Evolutionary conservation across 352 stramenopile species (phyloP), one percentile per base, ranked within the genome.

Genomic region (Phytophthora syringae): DNA sequence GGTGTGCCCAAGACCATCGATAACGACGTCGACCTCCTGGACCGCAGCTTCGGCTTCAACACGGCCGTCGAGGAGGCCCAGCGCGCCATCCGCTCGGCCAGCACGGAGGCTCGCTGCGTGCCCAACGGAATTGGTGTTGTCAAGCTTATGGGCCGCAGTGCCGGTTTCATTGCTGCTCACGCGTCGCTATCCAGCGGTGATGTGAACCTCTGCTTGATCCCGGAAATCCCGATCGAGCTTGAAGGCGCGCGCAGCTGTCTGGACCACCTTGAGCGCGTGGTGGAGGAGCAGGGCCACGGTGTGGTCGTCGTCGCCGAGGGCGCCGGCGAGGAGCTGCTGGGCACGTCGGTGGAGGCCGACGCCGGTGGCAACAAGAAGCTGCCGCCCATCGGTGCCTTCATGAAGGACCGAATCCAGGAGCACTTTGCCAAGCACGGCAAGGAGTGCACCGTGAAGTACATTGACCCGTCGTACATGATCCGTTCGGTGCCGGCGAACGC

Each of bases 1-100:
- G 96, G 98, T 57, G 97, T 99, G 66, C 98, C 98, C 20, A 99
- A 99, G 86, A 99, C 97, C 4, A 99, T 99, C 60, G 97, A 99
- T 85, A 99, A 99, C 77, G 97, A 99, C 77, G 94, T 99, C 47
- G 97, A 98, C 69, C 87, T 99, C 52, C 93, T 99, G 55, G 97
- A 99, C 75, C 94, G 96, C 50, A 98, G 91, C 37, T 99, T 99
- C 70, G 97, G 97, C 42, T 99, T 99, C 76, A 93, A 97, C 61
- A 98, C 95, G 25, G 89, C 97, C 5, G 97, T 99, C 1, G 97
- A 99, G 79, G 97, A 98, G 64, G 95, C 95, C 16, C 93, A 98
- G 80, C 79, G 75, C 25, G 95, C 97, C 20, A 98, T 99, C 67
- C 87, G 86, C 15, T 93, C 84, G 52, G 88, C 89, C 50, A 91